Conservation (phyloP, 2,329 filamentous ascomycete species). For the Pestalotiopsis sp. region DNA sequence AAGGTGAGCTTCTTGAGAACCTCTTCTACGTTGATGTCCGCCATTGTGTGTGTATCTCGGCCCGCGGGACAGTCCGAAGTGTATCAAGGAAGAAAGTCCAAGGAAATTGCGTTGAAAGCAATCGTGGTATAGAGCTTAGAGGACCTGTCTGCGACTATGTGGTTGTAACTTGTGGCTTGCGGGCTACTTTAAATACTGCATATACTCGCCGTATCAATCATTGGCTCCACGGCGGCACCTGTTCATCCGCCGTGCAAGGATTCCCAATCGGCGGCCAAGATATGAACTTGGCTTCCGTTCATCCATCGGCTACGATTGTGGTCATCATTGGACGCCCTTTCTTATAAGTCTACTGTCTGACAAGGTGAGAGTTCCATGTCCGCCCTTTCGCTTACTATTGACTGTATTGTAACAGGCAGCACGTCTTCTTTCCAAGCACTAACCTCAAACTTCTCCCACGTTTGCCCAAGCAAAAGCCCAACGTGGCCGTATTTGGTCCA, state of each 20-base stretch:
- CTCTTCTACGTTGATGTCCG: constrained; percentile 54
- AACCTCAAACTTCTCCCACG: neutral
- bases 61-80: neutral
- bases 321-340: no score
- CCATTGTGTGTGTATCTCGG: neutral
- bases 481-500: neutral
- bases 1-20: constrained; percentile 54
- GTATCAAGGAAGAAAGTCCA: neutral
- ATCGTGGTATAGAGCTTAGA: neutral
- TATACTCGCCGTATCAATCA: neutral
- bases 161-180: neutral
- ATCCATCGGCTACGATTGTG: neutral
- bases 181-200: constrained; percentile 7
- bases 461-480: neutral
- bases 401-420: no score
- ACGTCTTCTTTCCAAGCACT: no score
- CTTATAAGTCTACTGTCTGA: no score
- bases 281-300: neutral
- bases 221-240: constrained; percentile 6
- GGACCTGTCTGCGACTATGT: neutral
- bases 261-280: neutral
- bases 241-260: constrained; percentile 2
- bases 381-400: no score
- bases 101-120: neutral
- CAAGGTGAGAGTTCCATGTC: no score